Base-by-base conservation (phyloP, 1,284 basidiomycete species). In the Apiotrichum brassicae region DNA sequence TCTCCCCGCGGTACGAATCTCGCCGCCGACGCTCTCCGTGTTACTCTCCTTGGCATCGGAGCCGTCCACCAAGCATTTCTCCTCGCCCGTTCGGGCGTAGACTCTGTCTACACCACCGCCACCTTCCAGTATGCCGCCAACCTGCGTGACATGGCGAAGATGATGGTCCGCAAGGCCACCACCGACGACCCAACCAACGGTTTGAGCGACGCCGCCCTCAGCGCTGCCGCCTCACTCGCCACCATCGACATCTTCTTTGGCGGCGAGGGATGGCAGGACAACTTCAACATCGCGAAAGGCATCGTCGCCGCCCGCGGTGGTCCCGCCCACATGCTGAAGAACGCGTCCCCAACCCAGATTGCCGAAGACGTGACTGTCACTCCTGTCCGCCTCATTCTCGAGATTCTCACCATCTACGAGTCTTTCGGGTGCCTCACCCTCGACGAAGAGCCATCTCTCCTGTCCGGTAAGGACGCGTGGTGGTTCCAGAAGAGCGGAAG, bases 371-470 rank as follows among this genome's bases (percentile, higher is more conserved):
- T 75, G 28, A 75, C 71, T 8, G 72, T 75, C 22, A 72, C 70
- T 16, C 71, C 74, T 22, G 72, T 71, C 26, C 56, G 73, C 44
- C 57, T 78, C 22, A 65, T 76, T 49, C 62, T 77, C 48, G 77
- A 78, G 65, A 76, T 78, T 45, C 61, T 79, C 41, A 71, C 76
- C 2, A 73, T 78, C 32, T 78, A 76, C 58, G 77, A 79, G 51
- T 71, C 71, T 7, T 76, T 77, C 57, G 72, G 74, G 18, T 77
- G 73, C 57, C 59, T 79, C 35, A 73, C 74, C 9, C 72, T 64
- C 22, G 73, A 75, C 23, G 64, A 74, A 49, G 74, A 72, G 51
- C 75, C 76, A 12, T 63, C 68, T 12, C 59, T 78, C 32, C 66
- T 77, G 48, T 67, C 68, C 41, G 69, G 65, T 49, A 63, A 66